phyloP scores from a whole-genome alignment of 1,284 basidiomycete species.

The Schizopora paradoxa region DNA sequence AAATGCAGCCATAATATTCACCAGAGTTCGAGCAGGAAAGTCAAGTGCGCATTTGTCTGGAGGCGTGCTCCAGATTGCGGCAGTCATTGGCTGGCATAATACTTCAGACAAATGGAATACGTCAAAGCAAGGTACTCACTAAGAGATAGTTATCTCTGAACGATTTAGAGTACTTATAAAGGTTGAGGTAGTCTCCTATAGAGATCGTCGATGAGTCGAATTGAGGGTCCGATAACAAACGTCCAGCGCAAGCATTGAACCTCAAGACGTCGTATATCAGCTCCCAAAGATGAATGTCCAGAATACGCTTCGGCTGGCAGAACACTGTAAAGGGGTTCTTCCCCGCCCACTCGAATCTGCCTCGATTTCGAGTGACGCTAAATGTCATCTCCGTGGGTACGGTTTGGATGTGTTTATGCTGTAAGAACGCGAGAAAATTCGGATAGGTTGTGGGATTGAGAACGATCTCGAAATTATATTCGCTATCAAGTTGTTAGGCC shows the following conservation, averaged over 20 bases:
- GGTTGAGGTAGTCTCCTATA: conserved; percentile 66
- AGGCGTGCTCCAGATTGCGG: conserved; percentile 78
- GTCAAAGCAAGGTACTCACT: conserved; percentile 38
- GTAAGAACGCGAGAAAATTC: conserved; percentile 73
- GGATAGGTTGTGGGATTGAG: conserved; percentile 79
- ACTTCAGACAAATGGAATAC: conserved; percentile 6
- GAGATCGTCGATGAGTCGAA: conserved; percentile 34
- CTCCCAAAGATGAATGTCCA: conserved; percentile 69
- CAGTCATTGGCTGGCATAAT: conserved; percentile 64
- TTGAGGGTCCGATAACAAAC: no score
- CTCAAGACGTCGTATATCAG: conserved; percentile 74
- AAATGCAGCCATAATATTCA: conserved; percentile 25
- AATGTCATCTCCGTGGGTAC: conserved; percentile 76
- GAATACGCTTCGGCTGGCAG: conserved; percentile 54
- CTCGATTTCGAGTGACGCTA: conserved; percentile 63
- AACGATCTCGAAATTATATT: conserved; percentile 50
- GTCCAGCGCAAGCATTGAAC: conserved; percentile 67
- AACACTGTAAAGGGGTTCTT: conserved; percentile 58
- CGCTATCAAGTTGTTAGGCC: neutral
- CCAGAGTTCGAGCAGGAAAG: conserved; percentile 70
- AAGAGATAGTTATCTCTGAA: conserved; percentile 80
- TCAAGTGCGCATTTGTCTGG: conserved; percentile 67
- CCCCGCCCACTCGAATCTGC: conserved; percentile 73
- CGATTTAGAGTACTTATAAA: conserved; percentile 59
- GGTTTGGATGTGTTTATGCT: conserved; percentile 46